These are phyloP conservation scores for Achlya hypogyna DNA, from an alignment of 352 stramenopile genomes.

Conservation along the genomic window DNA sequence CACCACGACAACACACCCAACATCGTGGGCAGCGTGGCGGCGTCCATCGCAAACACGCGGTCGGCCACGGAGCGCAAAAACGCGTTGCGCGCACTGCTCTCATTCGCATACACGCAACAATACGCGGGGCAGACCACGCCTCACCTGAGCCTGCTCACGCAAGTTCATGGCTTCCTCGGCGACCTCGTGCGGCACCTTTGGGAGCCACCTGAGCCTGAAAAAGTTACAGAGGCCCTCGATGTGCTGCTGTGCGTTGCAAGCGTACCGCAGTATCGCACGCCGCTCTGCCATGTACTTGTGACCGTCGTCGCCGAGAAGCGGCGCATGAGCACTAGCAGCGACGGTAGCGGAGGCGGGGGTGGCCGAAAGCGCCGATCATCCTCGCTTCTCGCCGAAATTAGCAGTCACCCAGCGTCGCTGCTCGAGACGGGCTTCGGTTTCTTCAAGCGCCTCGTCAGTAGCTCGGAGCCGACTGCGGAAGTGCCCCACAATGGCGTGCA, in stretches of 20 bases:
- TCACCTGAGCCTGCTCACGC: not conserved
- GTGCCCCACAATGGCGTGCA: not conserved
- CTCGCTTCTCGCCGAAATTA: not conserved
- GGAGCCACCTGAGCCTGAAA: not conserved
- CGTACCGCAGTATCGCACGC: not conserved
- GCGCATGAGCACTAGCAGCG: not conserved
- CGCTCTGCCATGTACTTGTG: not conserved
- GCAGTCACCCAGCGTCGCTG: not conserved
- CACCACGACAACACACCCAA: not conserved
- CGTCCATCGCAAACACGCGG: not conserved
- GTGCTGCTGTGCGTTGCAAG: not conserved
- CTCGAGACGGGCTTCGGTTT: conserved; percentile 10
- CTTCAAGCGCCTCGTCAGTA: conserved; percentile 3
- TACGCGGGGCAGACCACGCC: not conserved
- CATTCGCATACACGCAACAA: not conserved
- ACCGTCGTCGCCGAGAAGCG: not conserved
- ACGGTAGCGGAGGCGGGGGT: not conserved
- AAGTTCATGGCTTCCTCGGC: not conserved
- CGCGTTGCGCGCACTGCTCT: conserved; percentile 7
- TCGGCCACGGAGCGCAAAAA: not conserved
- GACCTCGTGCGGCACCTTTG: not conserved
- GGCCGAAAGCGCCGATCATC: not conserved
- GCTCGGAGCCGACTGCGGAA: not conserved
- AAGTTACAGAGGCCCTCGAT: not conserved
- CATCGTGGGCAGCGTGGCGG: not conserved